Conservation (phyloP, 2,329 filamentous ascomycete genomes). For the Ascochyta koolunga region DNA sequence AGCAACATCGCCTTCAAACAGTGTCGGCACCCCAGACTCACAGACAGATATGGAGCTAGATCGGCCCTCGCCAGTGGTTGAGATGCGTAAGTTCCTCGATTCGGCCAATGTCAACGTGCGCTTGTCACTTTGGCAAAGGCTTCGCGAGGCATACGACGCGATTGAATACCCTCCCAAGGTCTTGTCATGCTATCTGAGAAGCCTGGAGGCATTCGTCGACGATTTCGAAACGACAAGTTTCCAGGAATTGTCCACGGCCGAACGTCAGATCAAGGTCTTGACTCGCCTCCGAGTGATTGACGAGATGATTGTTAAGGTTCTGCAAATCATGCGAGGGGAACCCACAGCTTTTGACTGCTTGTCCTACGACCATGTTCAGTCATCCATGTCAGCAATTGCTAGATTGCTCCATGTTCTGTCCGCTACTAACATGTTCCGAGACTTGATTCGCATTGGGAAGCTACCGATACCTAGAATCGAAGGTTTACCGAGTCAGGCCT, state of each 20-base stretch:
- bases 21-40: conserved; percentile 1
- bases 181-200: conserved; percentile 83
- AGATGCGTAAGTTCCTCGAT: conserved; percentile 85
- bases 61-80: conserved; percentile 58
- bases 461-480: conserved; percentile 65
- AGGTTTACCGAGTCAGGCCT: conserved; percentile 53
- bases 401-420: conserved; percentile 78
- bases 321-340: conserved; percentile 71
- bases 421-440: conserved; percentile 79
- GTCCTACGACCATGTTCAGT: conserved; percentile 76
- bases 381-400: conserved; percentile 73
- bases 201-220: conserved; percentile 79
- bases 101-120: conserved; percentile 82
- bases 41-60: conserved; percentile 3
- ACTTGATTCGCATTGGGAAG: conserved; percentile 81
- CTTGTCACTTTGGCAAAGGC: conserved; percentile 85
- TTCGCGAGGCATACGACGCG: conserved; percentile 85
- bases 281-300: conserved; percentile 80
- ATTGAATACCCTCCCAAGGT: conserved; percentile 89
- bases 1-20: conserved; percentile 19
- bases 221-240: conserved; percentile 69
- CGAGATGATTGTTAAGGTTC: conserved; percentile 72
- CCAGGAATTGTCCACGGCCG: conserved; percentile 61
- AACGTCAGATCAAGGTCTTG: conserved; percentile 73
- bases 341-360: conserved; percentile 79